phyloP scores from a whole-genome alignment of 306 rosid species.

The Sicyos baderoa region DNA sequence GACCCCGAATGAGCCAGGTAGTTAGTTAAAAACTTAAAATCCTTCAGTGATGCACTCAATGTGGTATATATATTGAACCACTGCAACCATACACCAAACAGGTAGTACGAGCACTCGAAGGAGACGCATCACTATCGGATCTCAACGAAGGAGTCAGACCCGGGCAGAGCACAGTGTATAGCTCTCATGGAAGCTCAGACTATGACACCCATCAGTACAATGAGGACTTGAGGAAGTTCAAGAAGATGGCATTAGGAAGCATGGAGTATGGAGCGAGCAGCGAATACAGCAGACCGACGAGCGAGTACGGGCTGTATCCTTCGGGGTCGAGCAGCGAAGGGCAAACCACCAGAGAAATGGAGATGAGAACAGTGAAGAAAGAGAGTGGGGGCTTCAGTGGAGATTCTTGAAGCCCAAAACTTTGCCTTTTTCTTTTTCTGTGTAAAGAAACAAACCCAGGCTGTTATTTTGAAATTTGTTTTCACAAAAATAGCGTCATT shows the following conservation, averaged over 20 bases:
- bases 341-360: constrained; percentile 74
- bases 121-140: constrained; percentile 77
- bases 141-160: constrained; percentile 78
- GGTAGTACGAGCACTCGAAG: constrained; percentile 93
- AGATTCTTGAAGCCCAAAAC: constrained; percentile 29
- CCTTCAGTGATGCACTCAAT: background rate
- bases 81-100: constrained; percentile 18
- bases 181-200: constrained; percentile 68
- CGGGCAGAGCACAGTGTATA: constrained; percentile 61
- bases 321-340: constrained; percentile 93
- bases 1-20: constrained; percentile 96
- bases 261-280: constrained; percentile 76
- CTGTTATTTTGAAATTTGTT: constrained; percentile 6
- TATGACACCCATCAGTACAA: constrained; percentile 79
- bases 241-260: constrained; percentile 80
- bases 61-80: background rate
- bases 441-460: constrained; percentile 13
- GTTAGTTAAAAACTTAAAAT: constrained; percentile 4
- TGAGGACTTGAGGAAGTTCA: constrained; percentile 83
- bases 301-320: constrained; percentile 72
- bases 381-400: constrained; percentile 36
- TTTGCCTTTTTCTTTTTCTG: background rate
- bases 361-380: constrained; percentile 49
- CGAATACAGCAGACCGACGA: constrained; percentile 75
- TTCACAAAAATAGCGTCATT: background rate